phyloP scores from a whole-genome alignment of 1,139 yeast genomes.

The Geotrichum citri-aurantii region DNA sequence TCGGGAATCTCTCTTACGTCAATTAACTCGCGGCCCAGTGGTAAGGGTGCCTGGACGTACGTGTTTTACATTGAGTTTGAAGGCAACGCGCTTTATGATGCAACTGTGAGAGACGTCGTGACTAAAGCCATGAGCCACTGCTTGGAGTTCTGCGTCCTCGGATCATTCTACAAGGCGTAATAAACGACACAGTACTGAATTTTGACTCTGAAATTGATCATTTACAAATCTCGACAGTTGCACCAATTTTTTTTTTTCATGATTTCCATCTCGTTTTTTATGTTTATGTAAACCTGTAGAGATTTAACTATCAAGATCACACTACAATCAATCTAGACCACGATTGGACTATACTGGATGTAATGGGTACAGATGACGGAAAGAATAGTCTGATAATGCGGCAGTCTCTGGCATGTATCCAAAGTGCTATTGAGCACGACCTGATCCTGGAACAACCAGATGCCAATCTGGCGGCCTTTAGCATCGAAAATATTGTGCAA shows the following conservation, averaged over 20 bases:
- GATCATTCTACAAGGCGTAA: slow-evolving; percentile 10
- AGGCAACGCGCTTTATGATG: slow-evolving; percentile 26
- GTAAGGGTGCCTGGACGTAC: slow-evolving; percentile 69
- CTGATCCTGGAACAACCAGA: neutral
- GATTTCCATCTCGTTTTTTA: neutral
- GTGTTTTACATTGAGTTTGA: slow-evolving; percentile 70
- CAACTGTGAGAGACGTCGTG: slow-evolving; percentile 1
- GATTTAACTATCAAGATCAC: neutral
- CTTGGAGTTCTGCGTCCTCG: slow-evolving; percentile 10
- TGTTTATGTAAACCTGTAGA: neutral
- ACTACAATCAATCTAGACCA: neutral
- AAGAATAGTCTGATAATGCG: neutral
- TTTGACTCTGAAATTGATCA: neutral
- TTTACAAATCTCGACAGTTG: neutral
- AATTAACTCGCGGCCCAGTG: slow-evolving; percentile 64
- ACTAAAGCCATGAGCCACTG: slow-evolving; percentile 3
- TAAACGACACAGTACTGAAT: neutral
- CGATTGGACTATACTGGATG: neutral
- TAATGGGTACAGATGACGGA: neutral
- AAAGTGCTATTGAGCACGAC: neutral
- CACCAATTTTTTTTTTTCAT: neutral
- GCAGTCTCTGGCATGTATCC: neutral
- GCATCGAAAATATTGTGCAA: neutral
- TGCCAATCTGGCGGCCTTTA: neutral
- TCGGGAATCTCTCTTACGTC: slow-evolving; percentile 61